Percentiles rank a stretch among this genome's conserved stretches.
phyloP scores from a whole-genome alignment of 139 green algal genomes.

The Auxenochlorella pyrenoidosa region DNA sequence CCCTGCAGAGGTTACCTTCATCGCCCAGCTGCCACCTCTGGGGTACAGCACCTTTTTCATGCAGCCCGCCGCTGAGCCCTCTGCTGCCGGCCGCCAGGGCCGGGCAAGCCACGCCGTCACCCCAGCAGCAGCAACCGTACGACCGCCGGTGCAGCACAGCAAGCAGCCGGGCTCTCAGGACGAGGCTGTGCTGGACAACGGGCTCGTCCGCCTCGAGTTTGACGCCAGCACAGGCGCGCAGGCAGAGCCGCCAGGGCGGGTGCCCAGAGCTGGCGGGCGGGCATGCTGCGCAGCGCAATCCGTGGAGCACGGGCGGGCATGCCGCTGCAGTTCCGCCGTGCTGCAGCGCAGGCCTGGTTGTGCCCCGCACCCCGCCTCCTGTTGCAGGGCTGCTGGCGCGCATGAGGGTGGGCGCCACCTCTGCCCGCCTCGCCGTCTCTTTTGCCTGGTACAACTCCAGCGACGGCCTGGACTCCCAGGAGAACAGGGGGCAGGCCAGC shows the following conservation, averaged over 20 bases:
- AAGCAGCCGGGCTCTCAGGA: background rate
- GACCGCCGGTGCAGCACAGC: background rate
- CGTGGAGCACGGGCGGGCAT: background rate
- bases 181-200: constrained; percentile 22
- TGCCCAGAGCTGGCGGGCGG: background rate
- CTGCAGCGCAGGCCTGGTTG: background rate
- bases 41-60: constrained; percentile 62
- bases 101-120: background rate
- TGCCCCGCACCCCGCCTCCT: background rate
- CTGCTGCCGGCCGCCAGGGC: background rate
- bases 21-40: constrained; percentile 56
- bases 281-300: too few relatives aligned
- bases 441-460: constrained; percentile 61
- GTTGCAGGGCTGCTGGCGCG: background rate
- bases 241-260: background rate
- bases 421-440: background rate
- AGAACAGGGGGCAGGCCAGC: constrained; percentile 43
- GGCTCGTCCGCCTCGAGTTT: constrained; percentile 40
- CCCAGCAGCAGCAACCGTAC: background rate
- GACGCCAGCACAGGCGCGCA: constrained; percentile 22
- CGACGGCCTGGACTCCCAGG: constrained; percentile 47
- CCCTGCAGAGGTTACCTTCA: constrained; percentile 62
- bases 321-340: background rate
- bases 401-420: background rate
- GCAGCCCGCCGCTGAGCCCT: background rate